A percentile compares a stretch with the other conserved stretches of the same genome.
These are phyloP conservation scores for Russula compacta DNA, from an alignment of 768 basidiomycete genomes.

Conservation along the genomic window DNA sequence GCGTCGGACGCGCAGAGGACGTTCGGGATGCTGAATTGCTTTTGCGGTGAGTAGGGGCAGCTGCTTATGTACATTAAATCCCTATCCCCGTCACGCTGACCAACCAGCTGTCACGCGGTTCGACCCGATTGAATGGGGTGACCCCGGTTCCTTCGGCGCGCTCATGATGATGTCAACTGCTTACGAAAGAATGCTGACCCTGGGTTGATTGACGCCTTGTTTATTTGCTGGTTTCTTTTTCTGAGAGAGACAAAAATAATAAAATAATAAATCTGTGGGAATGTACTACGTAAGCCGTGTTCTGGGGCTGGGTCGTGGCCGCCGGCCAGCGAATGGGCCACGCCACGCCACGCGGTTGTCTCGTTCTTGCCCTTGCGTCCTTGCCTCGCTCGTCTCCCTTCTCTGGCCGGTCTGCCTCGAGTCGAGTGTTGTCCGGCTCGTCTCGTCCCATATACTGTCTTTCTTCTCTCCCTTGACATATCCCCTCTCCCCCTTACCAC, in stretches of 20 bases:
- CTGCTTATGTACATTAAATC: conserved; percentile 11
- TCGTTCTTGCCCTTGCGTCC: background rate
- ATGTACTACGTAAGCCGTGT: background rate
- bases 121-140: background rate
- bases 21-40: conserved; percentile 9
- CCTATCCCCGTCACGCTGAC: background rate
- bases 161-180: background rate
- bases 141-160: conserved; percentile 1
- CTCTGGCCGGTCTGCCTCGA: conserved; percentile 8
- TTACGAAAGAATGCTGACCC: background rate
- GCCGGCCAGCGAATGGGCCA: background rate
- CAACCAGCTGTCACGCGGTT: background rate
- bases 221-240: no score
- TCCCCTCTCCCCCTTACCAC: background rate
- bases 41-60: background rate
- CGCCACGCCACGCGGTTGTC: conserved; percentile 2
- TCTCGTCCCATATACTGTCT: background rate
- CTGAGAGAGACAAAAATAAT: background rate
- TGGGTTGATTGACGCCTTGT: background rate
- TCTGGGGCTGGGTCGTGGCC: background rate
- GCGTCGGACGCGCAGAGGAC: background rate
- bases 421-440: background rate
- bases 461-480: background rate
- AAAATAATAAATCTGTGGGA: background rate
- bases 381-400: background rate